Conservation (phyloP, 2,329 filamentous ascomycete genomes). For the Phialocephala subalpina region DNA sequence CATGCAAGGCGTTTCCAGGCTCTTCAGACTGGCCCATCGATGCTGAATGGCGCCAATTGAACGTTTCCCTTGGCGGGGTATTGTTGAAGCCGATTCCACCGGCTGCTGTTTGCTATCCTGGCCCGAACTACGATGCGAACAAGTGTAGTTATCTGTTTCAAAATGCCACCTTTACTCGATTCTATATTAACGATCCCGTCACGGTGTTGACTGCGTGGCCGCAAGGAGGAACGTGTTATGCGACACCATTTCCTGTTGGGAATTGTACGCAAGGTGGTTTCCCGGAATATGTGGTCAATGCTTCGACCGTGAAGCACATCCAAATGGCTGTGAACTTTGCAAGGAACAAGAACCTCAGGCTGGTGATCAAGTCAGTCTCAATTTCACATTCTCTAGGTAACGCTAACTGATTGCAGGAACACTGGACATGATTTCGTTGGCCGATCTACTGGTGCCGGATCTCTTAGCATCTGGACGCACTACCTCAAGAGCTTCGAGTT, state of each 20-base stretch:
- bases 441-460: slow-evolving; percentile 50
- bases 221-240: slow-evolving; percentile 39
- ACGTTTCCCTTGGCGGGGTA: slow-evolving; percentile 51
- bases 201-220: slow-evolving; percentile 56
- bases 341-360: slow-evolving; percentile 25
- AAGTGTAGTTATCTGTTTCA: slow-evolving; percentile 42
- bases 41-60: slow-evolving; percentile 54
- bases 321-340: slow-evolving; percentile 42
- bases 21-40: slow-evolving; percentile 54
- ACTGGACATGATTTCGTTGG: slow-evolving; percentile 56
- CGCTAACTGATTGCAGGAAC: slow-evolving; percentile 46
- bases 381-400: not conserved
- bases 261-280: slow-evolving; percentile 38
- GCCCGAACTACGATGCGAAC: slow-evolving; percentile 40
- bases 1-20: slow-evolving; percentile 30
- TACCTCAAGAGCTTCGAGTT: slow-evolving; percentile 28
- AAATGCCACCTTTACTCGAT: slow-evolving; percentile 31
- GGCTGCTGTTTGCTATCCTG: slow-evolving; percentile 52
- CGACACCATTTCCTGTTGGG: not conserved
- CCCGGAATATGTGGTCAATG: slow-evolving; percentile 46
- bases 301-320: slow-evolving; percentile 42
- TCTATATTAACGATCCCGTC: slow-evolving; percentile 47
- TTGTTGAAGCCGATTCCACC: slow-evolving; percentile 53
- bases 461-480: slow-evolving; percentile 30
- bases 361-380: slow-evolving; percentile 27